Base-by-base conservation (phyloP, 75 land plant species). In the Gnetum montanum region DNA sequence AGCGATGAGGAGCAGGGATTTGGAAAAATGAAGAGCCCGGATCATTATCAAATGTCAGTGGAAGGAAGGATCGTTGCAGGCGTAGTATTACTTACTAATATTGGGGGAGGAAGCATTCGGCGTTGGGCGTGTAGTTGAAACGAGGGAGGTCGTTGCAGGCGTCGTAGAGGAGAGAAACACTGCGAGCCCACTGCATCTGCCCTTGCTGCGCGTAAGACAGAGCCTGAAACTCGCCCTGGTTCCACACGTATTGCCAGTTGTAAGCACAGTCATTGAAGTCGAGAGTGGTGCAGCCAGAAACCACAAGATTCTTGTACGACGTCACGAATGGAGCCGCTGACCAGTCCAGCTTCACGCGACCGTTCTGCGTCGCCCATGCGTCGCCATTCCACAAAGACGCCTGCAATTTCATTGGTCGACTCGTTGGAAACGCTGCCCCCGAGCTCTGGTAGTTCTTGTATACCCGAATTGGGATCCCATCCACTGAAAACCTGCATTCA, bases 281-380 rank as follows among this genome's bases (percentile, higher is more conserved):
- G 1, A 77, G 80, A 0, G 77, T 46, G 1, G 70, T 29, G 45
- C 96, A 90, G 0, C 78, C 82, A 27, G 80, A 88, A 18, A 83
- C 73, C 43, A 70, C 73, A 58, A 86, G 86, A 44, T 82, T 75
- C 60, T 48, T 78, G 67, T 71, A 75, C 46, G 69, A 83, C 29
- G 85, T 78, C 12, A 56, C 37, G 70, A 91, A 91, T 7, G 97
- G 97, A 0, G 80, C 92, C 23, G 70, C 62, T 43, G 38, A 50
- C 84, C 84, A 91, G 51, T 91, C 69, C 19, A 78, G 83, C 55
- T 86, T 86, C 68, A 72, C 97, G 2, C 65, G 30, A 0, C 92
- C 97, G 2, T 88, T 92, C 8, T 80, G 27, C 13, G 96, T 90
- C 3, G 96, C 96, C 96, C 96, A 90, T 27, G 69, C 59, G 18